A percentile compares a stretch with the other conserved stretches of the same genome.
Evolutionary conservation across 768 basidiomycete species (phyloP).

Genomic region (Leccinum pellstonianum): DNA sequence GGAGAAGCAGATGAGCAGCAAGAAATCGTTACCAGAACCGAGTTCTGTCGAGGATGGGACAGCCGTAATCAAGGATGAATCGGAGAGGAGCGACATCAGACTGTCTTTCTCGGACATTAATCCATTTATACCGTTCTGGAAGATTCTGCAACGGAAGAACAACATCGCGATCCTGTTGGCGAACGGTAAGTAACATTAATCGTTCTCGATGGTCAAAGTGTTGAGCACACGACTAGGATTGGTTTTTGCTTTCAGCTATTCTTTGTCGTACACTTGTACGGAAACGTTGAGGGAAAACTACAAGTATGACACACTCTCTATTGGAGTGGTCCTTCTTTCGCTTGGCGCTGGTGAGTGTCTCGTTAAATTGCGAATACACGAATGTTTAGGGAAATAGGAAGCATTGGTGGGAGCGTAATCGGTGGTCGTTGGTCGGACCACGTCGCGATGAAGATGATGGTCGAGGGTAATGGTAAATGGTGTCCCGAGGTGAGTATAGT

Average conservation of each 20-base stretch:
- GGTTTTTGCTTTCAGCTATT: conserved; percentile 69
- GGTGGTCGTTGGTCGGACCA: conserved; percentile 62
- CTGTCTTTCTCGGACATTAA: conserved; percentile 72
- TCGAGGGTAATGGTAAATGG: conserved; percentile 42
- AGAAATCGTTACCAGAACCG: conserved; percentile 12
- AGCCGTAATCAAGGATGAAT: conserved; percentile 11
- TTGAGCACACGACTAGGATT: conserved; percentile 46
- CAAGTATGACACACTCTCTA: conserved; percentile 61
- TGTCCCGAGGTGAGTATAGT: conserved; percentile 63
- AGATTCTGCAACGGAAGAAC: conserved; percentile 58
- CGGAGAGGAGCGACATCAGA: conserved; percentile 37
- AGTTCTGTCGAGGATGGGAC: conserved; percentile 27
- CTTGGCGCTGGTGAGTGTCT: conserved; percentile 60
- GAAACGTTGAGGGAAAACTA: conserved; percentile 66
- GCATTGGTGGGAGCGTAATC: conserved; percentile 49
- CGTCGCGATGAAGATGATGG: conserved; percentile 42
- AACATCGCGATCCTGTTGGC: conserved; percentile 61
- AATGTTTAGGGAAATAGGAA: conserved; percentile 33
- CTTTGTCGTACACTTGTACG: conserved; percentile 71
- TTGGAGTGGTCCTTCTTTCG: conserved; percentile 74
- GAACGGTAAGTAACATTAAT: conserved; percentile 16
- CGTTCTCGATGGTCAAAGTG: background rate
- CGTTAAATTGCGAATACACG: background rate
- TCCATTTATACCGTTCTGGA: conserved; percentile 60
- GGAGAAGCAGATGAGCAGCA: conserved; percentile 14